Evolutionary conservation across 805 yeast genomes (phyloP), one percentile per base, ranked within the genome.

Genomic region (Candida xiaguanensis): DNA sequence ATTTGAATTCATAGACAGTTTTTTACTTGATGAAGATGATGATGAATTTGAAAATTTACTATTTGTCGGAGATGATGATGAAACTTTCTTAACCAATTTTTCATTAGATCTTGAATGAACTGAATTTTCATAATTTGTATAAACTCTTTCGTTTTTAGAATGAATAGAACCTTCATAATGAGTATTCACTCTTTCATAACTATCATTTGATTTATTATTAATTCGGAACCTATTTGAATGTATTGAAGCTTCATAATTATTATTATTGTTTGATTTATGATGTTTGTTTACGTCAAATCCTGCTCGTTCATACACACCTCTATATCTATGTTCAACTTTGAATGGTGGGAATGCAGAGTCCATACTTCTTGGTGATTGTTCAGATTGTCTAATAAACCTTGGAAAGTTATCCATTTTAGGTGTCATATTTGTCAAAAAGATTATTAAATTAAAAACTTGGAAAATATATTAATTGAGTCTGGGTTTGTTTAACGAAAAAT

Each of bases 231-330:
- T 15, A 11, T 28, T 28, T 8, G 17, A 13, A 4, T 28, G 17
- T 5, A 14, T 9, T n/a, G 14, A 11, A 13, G 8, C 18, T n/a
- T 31, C 34, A 22, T 31, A 12, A n/a, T 19, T 19, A n/a, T 18
- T 19, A n/a, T 18, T 9, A 4, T 17, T 18, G 19, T 15, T 14
- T 13, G 33, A 18, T 27, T 19, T 25, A 13, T 13, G 9, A 25
- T 38, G 22, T 28, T 40, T 45, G 35, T 53, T 52, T 22, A 68
- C 66, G 29, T 85, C 93, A 51, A 85, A 85, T 0, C 95, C 95
- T 0, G 93, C 93, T 48, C 93, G 63, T 55, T 85, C 93, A 58
- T 83, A 78, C 2, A 84, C 93, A 2, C 89, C 81, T 48, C 72
- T 71, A 50, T 80, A 82, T 20, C 78, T 63, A 34, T 73, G 78